These are phyloP conservation scores for Parathielavia appendiculata DNA, from an alignment of 495 filamentous ascomycete species.

Conservation along the genomic window DNA sequence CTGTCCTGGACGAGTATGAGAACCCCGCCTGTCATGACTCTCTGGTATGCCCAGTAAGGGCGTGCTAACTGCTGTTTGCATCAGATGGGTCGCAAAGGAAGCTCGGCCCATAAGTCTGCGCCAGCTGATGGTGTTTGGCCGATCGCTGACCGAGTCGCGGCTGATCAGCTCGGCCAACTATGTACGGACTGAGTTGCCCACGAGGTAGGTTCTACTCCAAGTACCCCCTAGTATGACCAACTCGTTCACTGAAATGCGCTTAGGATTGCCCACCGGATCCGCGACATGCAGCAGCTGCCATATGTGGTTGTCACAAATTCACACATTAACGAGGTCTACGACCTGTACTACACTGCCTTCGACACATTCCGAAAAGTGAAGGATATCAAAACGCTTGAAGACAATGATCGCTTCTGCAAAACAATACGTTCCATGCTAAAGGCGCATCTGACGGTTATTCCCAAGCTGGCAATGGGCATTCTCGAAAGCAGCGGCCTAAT, in stretches of 20 bases:
- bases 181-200: constrained; percentile 89
- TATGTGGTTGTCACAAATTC: constrained; percentile 96
- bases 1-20: constrained; percentile 80
- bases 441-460: constrained; percentile 90
- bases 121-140: constrained; percentile 87
- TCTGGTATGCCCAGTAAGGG: constrained; percentile 8
- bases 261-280: constrained; percentile 85
- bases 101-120: constrained; percentile 83
- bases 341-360: constrained; percentile 93
- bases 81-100: constrained; percentile 79
- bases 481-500: constrained; percentile 79
- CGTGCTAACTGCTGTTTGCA: constrained; percentile 24
- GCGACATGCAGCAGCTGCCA: constrained; percentile 94
- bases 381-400: constrained; percentile 78
- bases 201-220: constrained; percentile 52
- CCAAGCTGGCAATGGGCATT: constrained; percentile 88
- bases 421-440: constrained; percentile 70
- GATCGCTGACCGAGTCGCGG: constrained; percentile 82
- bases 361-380: constrained; percentile 78
- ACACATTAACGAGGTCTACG: constrained; percentile 90
- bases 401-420: constrained; percentile 86
- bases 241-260: background rate
- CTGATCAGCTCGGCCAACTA: constrained; percentile 95
- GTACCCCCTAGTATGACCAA: background rate
- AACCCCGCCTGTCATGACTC: background rate